These are phyloP conservation scores for Akanthomyces muscarius DNA, from an alignment of 2,329 filamentous ascomycete species.

Conservation along the genomic window DNA sequence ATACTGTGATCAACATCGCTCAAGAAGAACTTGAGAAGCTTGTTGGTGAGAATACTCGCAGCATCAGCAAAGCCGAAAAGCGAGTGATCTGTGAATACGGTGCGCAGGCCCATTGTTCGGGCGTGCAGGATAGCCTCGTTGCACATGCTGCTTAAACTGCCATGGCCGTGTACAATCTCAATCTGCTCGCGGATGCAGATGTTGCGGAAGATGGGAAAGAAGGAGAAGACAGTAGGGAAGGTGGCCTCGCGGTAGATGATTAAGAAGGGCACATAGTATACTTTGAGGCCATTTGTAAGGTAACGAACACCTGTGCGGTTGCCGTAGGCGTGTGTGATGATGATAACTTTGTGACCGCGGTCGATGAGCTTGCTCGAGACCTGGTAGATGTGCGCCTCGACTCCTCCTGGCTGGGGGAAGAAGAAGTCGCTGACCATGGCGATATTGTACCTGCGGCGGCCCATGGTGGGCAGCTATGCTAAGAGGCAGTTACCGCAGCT, in stretches of 20 bases:
- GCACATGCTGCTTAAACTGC: conserved; percentile 85
- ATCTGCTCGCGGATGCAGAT: conserved; percentile 93
- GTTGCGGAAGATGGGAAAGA: conserved; percentile 96
- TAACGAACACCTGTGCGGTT: conserved; percentile 90
- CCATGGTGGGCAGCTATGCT: conserved; percentile 36
- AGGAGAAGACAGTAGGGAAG: conserved; percentile 96
- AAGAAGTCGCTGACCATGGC: conserved; percentile 99
- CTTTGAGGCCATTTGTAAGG: conserved; percentile 94
- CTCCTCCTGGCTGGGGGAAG: conserved; percentile 93
- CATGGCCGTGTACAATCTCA: conserved; percentile 97
- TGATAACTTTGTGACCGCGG: conserved; percentile 94
- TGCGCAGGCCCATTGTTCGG: conserved; percentile 90
- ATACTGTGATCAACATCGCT: conserved; percentile 98
- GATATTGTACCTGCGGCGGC: conserved; percentile 61
- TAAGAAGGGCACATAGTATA: conserved; percentile 95
- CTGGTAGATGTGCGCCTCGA: conserved; percentile 98
- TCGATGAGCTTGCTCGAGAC: conserved; percentile 94
- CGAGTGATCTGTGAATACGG: conserved; percentile 96
- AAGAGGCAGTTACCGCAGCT: conserved; percentile 5
- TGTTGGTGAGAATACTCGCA: conserved; percentile 92
- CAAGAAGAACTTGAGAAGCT: conserved; percentile 89
- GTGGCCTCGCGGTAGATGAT: conserved; percentile 92
- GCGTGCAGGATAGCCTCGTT: conserved; percentile 94
- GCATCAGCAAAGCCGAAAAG: conserved; percentile 97
- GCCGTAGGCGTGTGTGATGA: conserved; percentile 93